Conservation (phyloP, 2,329 filamentous ascomycete species). For the Elsinoe australis region DNA sequence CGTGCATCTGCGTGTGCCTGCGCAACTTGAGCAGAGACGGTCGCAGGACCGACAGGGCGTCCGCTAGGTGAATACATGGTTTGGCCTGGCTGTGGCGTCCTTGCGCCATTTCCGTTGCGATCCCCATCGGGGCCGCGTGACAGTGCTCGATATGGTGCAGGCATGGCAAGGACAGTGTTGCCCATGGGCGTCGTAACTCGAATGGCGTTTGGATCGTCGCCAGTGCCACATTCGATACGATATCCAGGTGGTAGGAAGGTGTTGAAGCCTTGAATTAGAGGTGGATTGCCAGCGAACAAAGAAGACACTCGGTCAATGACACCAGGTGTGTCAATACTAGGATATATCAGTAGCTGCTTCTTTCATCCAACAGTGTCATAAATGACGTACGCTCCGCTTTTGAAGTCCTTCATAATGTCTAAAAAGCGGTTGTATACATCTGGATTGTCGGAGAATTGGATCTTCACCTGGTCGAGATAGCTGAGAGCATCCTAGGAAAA, state of each 20-base stretch:
- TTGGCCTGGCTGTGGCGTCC: slow-evolving; percentile 35
- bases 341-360: slow-evolving; percentile 17
- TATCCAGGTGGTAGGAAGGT: slow-evolving; percentile 92
- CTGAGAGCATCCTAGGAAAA: slow-evolving; percentile 66
- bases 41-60: slow-evolving; percentile 35
- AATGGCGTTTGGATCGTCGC: slow-evolving; percentile 91
- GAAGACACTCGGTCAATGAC: slow-evolving; percentile 96
- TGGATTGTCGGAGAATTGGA: slow-evolving; percentile 92
- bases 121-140: slow-evolving; percentile 33
- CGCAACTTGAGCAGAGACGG: slow-evolving; percentile 30
- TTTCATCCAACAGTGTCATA: slow-evolving; percentile 7
- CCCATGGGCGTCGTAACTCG: slow-evolving; percentile 95
- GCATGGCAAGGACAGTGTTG: slow-evolving; percentile 89
- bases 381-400: slow-evolving; percentile 78
- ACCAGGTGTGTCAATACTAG: slow-evolving; percentile 84
- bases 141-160: slow-evolving; percentile 41
- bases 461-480: slow-evolving; percentile 96
- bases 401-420: slow-evolving; percentile 99
- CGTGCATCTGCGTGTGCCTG: slow-evolving; percentile 24
- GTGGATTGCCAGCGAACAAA: slow-evolving; percentile 90
- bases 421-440: slow-evolving; percentile 96
- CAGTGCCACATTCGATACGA: slow-evolving; percentile 88
- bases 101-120: slow-evolving; percentile 30
- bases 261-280: slow-evolving; percentile 80
- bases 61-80: slow-evolving; percentile 38